Percentiles rank a stretch among this genome's conserved stretches.
phyloP scores from a whole-genome alignment of 2,329 filamentous ascomycete genomes.

The Pseudocercospora macadamiae region DNA sequence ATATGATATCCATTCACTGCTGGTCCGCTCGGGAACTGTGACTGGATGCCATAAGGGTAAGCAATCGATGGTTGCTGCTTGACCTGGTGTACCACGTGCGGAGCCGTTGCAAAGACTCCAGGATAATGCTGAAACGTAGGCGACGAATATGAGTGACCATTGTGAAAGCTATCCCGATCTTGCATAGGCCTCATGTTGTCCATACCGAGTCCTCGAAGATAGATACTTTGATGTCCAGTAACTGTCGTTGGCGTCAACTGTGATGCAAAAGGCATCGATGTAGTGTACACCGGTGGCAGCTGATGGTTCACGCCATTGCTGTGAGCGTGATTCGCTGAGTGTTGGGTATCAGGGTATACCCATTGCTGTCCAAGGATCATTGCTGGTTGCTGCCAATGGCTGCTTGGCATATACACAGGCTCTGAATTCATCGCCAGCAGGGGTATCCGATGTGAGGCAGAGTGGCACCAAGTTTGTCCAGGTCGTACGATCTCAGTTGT shows the following conservation, averaged over 20 bases:
- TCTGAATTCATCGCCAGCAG: neutral
- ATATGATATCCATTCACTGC: neutral
- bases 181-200: neutral
- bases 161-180: neutral
- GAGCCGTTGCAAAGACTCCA: neutral
- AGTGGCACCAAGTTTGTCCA: neutral
- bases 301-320: neutral
- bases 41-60: neutral
- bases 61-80: neutral
- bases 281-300: neutral
- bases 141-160: neutral
- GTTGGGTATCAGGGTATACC: constrained; percentile 5
- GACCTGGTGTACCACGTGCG: neutral
- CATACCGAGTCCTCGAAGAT: neutral
- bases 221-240: neutral
- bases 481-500: constrained; percentile 1
- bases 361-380: constrained; percentile 5
- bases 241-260: neutral
- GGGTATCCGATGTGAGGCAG: neutral
- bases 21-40: neutral
- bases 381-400: constrained; percentile 6
- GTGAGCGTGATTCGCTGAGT: neutral
- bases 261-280: neutral
- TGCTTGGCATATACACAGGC: constrained; percentile 1
- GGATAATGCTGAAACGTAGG: neutral